Percentiles rank a stretch among this genome's conserved stretches.
Conservation (phyloP, 176 grass and related monocot species). For the Musa acuminata region DNA sequence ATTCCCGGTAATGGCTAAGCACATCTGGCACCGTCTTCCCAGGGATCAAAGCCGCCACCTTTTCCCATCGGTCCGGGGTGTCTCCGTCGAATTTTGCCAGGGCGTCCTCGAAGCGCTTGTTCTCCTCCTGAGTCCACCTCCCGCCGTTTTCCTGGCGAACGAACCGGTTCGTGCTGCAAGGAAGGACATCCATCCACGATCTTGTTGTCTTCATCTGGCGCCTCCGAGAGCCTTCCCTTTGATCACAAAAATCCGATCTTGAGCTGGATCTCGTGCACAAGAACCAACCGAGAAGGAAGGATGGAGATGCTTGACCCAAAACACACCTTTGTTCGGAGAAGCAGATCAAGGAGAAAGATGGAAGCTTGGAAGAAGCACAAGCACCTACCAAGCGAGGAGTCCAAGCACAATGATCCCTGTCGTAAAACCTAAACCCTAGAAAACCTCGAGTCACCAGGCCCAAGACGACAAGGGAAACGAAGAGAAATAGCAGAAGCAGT, state of each 20-base stretch:
- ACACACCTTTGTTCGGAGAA: no score
- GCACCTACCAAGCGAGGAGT: background rate
- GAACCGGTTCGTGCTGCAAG: constrained; percentile 25
- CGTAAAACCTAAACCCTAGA: no score
- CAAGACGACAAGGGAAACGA: background rate
- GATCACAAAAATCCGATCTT: background rate
- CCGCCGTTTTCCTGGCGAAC: background rate
- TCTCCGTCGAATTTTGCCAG: constrained; percentile 46
- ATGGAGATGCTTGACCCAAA: no score
- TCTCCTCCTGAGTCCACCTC: constrained; percentile 59
- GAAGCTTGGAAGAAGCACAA: background rate
- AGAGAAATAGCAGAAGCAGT: background rate
- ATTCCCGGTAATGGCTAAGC: constrained; percentile 48
- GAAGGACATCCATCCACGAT: constrained; percentile 58
- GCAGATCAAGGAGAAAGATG: background rate
- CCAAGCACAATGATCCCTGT: no score
- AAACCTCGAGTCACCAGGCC: no score
- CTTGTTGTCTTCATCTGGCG: constrained; percentile 46
- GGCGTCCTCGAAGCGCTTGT: constrained; percentile 80
- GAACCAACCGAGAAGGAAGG: background rate
- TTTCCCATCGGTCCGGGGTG: constrained; percentile 48
- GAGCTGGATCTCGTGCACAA: background rate
- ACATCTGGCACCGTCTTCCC: constrained; percentile 59
- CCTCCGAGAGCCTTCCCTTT: no score
- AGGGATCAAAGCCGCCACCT: constrained; percentile 54